Conservation (phyloP, 495 filamentous ascomycete species). For the Tuber microsphaerosporum region DNA sequence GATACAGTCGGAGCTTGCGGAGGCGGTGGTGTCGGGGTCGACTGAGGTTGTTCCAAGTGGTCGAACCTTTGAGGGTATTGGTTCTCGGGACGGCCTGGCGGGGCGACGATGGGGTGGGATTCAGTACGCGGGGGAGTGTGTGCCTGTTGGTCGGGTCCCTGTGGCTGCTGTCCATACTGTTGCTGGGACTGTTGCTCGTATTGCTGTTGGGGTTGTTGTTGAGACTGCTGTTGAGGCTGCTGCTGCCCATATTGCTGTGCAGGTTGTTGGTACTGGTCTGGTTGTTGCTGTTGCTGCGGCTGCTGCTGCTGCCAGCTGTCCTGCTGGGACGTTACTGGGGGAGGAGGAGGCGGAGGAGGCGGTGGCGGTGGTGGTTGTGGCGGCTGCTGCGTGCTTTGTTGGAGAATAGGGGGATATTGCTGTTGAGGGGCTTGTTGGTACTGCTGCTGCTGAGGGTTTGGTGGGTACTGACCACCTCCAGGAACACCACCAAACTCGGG, state of each 20-base stretch:
- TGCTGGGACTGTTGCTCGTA: conserved; percentile 10
- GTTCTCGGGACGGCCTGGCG: neutral
- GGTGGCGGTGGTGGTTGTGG: conserved; percentile 7
- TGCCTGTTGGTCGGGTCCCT: neutral
- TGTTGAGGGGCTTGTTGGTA: conserved; percentile 18
- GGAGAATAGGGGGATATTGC: conserved; percentile 17
- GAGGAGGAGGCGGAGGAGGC: neutral
- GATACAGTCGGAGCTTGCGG: conserved; percentile 8
- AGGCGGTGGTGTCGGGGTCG: conserved; percentile 16
- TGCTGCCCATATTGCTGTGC: conserved; percentile 16
- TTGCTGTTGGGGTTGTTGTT: conserved; percentile 21
- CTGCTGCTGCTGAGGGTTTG: conserved; percentile 13
- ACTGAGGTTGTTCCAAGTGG: conserved; percentile 16
- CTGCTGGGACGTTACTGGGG: conserved; percentile 13
- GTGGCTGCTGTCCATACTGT: neutral
- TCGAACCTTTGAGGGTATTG: conserved; percentile 5
- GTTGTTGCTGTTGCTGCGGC: conserved; percentile 11
- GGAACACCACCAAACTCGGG: conserved; percentile 19
- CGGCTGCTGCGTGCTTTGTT: conserved; percentile 23
- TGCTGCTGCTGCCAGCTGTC: conserved; percentile 21
- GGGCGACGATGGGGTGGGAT: neutral
- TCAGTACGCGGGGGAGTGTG: neutral
- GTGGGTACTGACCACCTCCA: conserved; percentile 14
- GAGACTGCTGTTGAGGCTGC: conserved; percentile 11
- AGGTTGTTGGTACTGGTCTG: conserved; percentile 13